Evolutionary conservation across 192 early-diverging fungal species (phyloP).

Genomic region (Dissophora ornata): DNA sequence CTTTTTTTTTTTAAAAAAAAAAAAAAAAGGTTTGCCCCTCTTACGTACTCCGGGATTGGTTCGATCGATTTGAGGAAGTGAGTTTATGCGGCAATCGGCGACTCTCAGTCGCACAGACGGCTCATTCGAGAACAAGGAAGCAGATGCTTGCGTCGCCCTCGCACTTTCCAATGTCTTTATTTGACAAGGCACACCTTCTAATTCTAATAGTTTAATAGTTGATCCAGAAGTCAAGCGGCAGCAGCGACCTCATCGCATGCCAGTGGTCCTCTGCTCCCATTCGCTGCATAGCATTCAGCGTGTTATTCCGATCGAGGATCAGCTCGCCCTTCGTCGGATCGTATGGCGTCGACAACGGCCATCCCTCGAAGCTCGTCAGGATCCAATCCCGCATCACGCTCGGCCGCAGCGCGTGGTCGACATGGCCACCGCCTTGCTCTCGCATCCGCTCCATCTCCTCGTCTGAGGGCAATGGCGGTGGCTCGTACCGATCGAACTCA

Average conservation of each 20-base stretch:
- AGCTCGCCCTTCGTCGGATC: slow-evolving; percentile 52
- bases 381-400: slow-evolving; percentile 63
- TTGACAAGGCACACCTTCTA: too few relatives aligned
- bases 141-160: neutral
- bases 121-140: too few relatives aligned
- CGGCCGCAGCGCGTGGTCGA: slow-evolving; percentile 40
- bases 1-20: slow-evolving; percentile 4
- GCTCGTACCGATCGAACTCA: slow-evolving; percentile 30
- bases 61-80: slow-evolving; percentile 26
- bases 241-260: slow-evolving; percentile 76
- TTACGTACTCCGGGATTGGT: slow-evolving; percentile 24
- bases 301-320: slow-evolving; percentile 75
- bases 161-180: neutral
- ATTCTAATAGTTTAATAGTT: slow-evolving; percentile 65
- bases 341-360: slow-evolving; percentile 45
- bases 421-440: slow-evolving; percentile 51
- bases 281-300: slow-evolving; percentile 68
- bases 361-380: slow-evolving; percentile 59
- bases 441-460: slow-evolving; percentile 61
- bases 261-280: slow-evolving; percentile 74
- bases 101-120: neutral
- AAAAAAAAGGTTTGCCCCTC: neutral
- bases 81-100: too few relatives aligned
- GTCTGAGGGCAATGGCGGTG: slow-evolving; percentile 68
- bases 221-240: slow-evolving; percentile 79